Evolutionary conservation across 2,329 filamentous ascomycete species (phyloP).

Genomic region (Colletotrichum sp.): DNA sequence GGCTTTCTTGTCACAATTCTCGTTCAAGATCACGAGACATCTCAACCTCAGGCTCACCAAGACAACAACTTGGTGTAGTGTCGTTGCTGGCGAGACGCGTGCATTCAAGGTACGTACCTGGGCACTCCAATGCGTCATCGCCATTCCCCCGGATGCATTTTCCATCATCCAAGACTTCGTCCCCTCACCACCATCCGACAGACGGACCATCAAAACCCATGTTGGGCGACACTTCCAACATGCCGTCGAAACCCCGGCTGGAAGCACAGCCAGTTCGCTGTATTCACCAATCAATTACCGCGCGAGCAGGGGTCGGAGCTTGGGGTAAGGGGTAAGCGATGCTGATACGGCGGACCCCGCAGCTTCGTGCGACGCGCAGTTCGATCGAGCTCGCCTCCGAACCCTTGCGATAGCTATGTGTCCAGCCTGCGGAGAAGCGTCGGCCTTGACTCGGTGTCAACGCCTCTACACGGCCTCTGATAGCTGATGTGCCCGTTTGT

Average conservation of each 20-base stretch:
- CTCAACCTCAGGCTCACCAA: not conserved
- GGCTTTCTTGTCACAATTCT: not conserved
- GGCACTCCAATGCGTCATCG: not conserved
- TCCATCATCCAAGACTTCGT: not conserved
- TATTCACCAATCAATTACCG: not conserved
- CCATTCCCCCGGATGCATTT: not conserved
- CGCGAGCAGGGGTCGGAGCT: not conserved
- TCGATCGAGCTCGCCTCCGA: not conserved
- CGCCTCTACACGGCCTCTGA: not conserved
- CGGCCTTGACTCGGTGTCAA: constrained; percentile 12
- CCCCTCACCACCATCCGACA: not conserved
- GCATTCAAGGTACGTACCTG: not conserved
- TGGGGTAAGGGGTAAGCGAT: not conserved
- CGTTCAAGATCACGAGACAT: not conserved
- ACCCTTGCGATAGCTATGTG: not conserved
- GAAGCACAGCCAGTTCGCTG: not conserved
- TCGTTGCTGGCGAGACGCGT: not conserved
- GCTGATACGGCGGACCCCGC: constrained; percentile 5
- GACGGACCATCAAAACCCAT: not conserved
- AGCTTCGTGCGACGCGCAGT: not conserved
- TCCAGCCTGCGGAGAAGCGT: constrained; percentile 7
- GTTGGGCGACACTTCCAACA: not conserved
- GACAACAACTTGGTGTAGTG: not conserved
- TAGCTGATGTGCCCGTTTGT: not conserved
- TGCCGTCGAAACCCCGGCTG: not conserved